These are phyloP conservation scores for Durotheca rogersii DNA, from an alignment of 495 filamentous ascomycete species.

Conservation along the genomic window DNA sequence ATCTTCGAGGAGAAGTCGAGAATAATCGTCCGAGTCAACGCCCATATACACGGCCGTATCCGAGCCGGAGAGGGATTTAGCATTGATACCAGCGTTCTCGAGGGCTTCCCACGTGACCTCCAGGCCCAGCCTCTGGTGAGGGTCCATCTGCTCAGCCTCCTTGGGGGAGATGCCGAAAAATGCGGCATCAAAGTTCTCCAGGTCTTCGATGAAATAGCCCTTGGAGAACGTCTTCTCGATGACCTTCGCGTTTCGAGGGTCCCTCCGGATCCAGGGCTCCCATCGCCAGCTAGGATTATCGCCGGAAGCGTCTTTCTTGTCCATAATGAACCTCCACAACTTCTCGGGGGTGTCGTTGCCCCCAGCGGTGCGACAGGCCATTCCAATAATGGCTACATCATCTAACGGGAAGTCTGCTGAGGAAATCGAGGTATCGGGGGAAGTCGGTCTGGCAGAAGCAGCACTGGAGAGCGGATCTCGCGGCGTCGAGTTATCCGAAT, in stretches of 20 bases:
- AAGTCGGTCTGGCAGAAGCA: no score
- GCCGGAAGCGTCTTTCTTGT: no score
- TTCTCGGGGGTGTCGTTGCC: no score
- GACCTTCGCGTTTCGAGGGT: slow-evolving; percentile 35
- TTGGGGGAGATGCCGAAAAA: slow-evolving; percentile 37
- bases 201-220: slow-evolving; percentile 40
- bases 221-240: slow-evolving; percentile 24
- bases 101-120: slow-evolving; percentile 54
- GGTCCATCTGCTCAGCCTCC: slow-evolving; percentile 39
- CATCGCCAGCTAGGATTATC: no score
- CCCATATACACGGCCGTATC: slow-evolving; percentile 42
- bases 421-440: no score
- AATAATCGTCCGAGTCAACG: slow-evolving; percentile 42
- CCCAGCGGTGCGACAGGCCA: no score
- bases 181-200: slow-evolving; percentile 40
- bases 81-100: slow-evolving; percentile 47
- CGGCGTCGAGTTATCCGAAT: no score
- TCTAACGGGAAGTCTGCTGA: no score
- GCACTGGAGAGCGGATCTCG: no score
- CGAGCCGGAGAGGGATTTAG: slow-evolving; percentile 36
- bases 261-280: slow-evolving; percentile 39
- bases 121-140: slow-evolving; percentile 38
- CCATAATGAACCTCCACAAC: no score
- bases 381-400: no score
- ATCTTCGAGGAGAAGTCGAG: slow-evolving; percentile 39